A percentile compares a stretch with the other conserved stretches of the same genome.
phyloP scores from a whole-genome alignment of 768 basidiomycete species.

The Pleurotus tuber-regium region DNA sequence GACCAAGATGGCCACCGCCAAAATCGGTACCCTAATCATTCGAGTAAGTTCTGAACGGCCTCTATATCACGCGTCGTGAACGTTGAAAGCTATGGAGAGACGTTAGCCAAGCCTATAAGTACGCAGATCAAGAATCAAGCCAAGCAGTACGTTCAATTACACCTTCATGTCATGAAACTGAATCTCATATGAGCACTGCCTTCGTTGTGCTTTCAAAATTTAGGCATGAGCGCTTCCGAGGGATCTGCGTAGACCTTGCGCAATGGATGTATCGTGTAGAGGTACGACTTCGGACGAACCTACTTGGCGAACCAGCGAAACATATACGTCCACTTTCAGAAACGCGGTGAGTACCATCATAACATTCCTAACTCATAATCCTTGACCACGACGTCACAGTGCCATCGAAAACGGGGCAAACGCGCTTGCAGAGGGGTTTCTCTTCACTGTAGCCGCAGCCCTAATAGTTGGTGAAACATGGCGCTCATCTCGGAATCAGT shows the following conservation, averaged over 20 bases:
- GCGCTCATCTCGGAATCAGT: slow-evolving; percentile 66
- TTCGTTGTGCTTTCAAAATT: neutral
- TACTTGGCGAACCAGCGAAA: slow-evolving; percentile 74
- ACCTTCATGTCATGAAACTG: neutral
- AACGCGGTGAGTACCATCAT: slow-evolving; percentile 46
- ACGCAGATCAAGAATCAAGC: slow-evolving; percentile 67
- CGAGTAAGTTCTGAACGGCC: slow-evolving; percentile 45
- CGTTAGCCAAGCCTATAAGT: slow-evolving; percentile 83
- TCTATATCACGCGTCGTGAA: neutral
- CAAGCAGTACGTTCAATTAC: slow-evolving; percentile 56
- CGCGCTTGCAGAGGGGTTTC: slow-evolving; percentile 79
- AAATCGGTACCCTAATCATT: slow-evolving; percentile 72
- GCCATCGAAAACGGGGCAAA: slow-evolving; percentile 89
- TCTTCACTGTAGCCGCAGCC: slow-evolving; percentile 71
- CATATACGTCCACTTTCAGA: slow-evolving; percentile 77
- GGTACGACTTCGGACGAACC: slow-evolving; percentile 65
- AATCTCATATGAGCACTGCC: neutral
- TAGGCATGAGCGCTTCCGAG: slow-evolving; percentile 73
- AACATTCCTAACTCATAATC: neutral
- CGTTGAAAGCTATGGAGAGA: slow-evolving; percentile 38
- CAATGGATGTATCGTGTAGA: slow-evolving; percentile 78
- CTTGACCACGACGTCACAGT: slow-evolving; percentile 29
- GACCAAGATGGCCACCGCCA: slow-evolving; percentile 62
- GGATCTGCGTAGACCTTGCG: slow-evolving; percentile 68
- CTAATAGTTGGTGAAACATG: slow-evolving; percentile 78